Conservation (phyloP, 805 yeast genomes). For the Ogataea glucozyma region DNA sequence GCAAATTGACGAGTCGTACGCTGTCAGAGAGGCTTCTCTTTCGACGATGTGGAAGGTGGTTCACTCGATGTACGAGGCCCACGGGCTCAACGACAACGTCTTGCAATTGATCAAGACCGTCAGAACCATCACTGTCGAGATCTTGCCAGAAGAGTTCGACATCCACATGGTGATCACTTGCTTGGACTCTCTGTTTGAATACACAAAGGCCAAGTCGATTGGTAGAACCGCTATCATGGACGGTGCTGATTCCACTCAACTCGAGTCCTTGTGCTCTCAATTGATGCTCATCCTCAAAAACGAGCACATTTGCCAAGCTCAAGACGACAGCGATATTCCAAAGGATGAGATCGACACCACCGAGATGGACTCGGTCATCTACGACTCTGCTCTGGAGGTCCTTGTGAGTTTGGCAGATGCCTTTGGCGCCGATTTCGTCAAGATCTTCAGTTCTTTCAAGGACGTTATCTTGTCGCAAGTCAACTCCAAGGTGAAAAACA, state of each 20-base stretch:
- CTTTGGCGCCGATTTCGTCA: slow-evolving; percentile 74
- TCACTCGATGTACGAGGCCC: slow-evolving; percentile 61
- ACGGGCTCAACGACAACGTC: slow-evolving; percentile 58
- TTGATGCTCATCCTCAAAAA: slow-evolving; percentile 74
- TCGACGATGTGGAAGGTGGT: slow-evolving; percentile 81
- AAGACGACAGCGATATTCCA: slow-evolving; percentile 51
- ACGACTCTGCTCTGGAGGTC: slow-evolving; percentile 85
- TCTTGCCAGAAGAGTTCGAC: slow-evolving; percentile 80
- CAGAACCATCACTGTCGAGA: slow-evolving; percentile 61
- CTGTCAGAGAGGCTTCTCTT: slow-evolving; percentile 86
- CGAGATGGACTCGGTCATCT: slow-evolving; percentile 65
- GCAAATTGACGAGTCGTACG: slow-evolving; percentile 84
- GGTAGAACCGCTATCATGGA: slow-evolving; percentile 77
- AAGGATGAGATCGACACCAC: slow-evolving; percentile 49
- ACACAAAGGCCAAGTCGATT: slow-evolving; percentile 51
- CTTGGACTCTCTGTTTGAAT: slow-evolving; percentile 71
- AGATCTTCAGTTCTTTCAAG: slow-evolving; percentile 71
- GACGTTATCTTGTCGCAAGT: slow-evolving; percentile 58
- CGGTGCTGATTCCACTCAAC: slow-evolving; percentile 50
- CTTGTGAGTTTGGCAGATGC: slow-evolving; percentile 73
- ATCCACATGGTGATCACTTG: slow-evolving; percentile 76
- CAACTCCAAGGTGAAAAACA: slow-evolving; percentile 63
- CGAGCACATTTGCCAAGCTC: slow-evolving; percentile 80
- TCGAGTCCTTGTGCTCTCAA: slow-evolving; percentile 70
- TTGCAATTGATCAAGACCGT: slow-evolving; percentile 63